phyloP scores from a whole-genome alignment of 176 grass and related monocot species.

The maize (Zea mays) region DNA sequence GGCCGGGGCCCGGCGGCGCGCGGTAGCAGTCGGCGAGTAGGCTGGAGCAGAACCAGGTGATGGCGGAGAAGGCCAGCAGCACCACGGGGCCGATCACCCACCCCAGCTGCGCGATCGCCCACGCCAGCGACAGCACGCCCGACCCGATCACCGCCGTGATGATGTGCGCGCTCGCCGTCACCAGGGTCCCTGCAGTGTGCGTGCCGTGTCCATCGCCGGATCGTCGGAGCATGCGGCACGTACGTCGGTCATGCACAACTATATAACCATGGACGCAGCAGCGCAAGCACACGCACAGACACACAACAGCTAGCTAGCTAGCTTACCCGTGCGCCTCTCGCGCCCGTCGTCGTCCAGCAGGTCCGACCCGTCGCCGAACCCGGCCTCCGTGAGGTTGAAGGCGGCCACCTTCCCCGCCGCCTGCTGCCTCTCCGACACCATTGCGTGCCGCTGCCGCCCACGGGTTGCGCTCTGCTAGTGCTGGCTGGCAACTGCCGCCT shows the following conservation, averaged over 20 bases:
- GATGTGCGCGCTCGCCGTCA: constrained; percentile 91
- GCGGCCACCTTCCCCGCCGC: constrained; percentile 7
- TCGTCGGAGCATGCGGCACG: too few relatives aligned
- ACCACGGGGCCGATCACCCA: constrained; percentile 79
- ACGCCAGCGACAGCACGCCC: constrained; percentile 87
- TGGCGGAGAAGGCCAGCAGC: constrained; percentile 68
- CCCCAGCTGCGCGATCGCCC: constrained; percentile 86
- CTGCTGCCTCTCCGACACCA: constrained; percentile 48
- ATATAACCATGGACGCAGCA: neutral
- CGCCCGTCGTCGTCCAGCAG: constrained; percentile 81
- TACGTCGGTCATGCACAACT: too few relatives aligned
- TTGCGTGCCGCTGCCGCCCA: neutral
- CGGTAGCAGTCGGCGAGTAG: constrained; percentile 89
- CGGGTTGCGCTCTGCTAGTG: too few relatives aligned
- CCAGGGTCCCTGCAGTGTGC: constrained; percentile 67
- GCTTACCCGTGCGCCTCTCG: constrained; percentile 53
- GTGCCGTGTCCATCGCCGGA: too few relatives aligned
- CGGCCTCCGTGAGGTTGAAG: constrained; percentile 54
- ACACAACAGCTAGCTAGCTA: too few relatives aligned
- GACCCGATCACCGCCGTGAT: constrained; percentile 96
- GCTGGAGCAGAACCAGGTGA: constrained; percentile 91
- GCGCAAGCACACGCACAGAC: neutral
- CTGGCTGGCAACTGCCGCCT: neutral
- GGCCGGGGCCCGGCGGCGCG: constrained; percentile 56
- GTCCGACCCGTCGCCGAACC: constrained; percentile 38